These are phyloP conservation scores for Astragalus membranaceus DNA, from an alignment of 306 rosid genomes.

Conservation along the genomic window DNA sequence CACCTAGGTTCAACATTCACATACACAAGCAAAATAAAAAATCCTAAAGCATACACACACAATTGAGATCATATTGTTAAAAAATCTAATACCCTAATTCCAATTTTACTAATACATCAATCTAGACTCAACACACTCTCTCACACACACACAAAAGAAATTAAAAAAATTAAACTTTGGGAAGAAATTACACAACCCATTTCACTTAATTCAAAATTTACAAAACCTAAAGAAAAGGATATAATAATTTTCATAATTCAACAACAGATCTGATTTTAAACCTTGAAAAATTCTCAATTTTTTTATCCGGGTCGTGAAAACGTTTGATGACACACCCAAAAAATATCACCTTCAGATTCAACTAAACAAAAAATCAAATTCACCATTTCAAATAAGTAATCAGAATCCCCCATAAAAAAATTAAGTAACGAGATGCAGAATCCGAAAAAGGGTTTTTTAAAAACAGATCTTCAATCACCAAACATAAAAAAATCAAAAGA, in stretches of 20 bases:
- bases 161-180: background rate
- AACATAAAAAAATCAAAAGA: background rate
- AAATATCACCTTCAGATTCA: background rate
- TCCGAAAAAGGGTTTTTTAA: background rate
- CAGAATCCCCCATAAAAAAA: background rate
- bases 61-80: background rate
- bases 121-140: background rate
- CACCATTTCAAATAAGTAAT: background rate
- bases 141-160: background rate
- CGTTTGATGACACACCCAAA: background rate
- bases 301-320: background rate
- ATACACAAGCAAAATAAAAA: no score
- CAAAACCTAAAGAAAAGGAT: background rate
- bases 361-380: background rate
- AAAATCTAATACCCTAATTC: no score
- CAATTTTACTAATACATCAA: background rate
- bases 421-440: background rate
- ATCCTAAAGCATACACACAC: background rate
- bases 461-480: background rate
- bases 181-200: background rate
- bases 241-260: background rate
- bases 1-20: no score
- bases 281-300: background rate
- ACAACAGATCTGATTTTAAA: conserved; percentile 43
- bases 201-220: background rate